These are phyloP conservation scores for Rugosomyces carneus DNA, from an alignment of 1,284 basidiomycete species.

Conservation along the genomic window DNA sequence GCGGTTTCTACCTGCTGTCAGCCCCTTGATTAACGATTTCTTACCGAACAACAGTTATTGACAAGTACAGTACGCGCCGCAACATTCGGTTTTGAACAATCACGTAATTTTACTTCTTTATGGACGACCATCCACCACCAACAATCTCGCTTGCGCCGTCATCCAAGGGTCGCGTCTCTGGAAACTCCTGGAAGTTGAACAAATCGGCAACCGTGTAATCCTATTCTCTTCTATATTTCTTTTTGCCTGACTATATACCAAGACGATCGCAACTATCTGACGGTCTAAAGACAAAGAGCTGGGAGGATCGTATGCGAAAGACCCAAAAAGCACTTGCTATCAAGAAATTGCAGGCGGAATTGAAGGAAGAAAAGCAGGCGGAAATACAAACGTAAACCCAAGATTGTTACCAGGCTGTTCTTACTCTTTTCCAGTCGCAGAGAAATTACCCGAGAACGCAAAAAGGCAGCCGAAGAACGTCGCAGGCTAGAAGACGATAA, in stretches of 20 bases:
- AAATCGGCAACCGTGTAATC: conserved; percentile 60
- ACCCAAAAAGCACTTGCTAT: conserved; percentile 58
- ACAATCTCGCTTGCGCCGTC: conserved; percentile 43
- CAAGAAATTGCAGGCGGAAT: conserved; percentile 64
- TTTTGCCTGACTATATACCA: conserved; percentile 5
- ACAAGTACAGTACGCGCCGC: too few relatives aligned
- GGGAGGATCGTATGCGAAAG: conserved; percentile 64
- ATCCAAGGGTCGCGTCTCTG: conserved; percentile 31
- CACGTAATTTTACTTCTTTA: background rate
- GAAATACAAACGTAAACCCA: conserved; percentile 50
- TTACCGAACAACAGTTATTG: too few relatives aligned
- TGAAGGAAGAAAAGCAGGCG: conserved; percentile 69
- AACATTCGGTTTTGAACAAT: background rate
- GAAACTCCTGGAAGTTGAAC: conserved; percentile 50
- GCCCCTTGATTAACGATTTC: too few relatives aligned
- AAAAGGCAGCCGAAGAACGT: conserved; percentile 65
- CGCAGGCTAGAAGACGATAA: conserved; percentile 66
- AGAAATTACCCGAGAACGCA: conserved; percentile 63
- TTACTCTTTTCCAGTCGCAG: conserved; percentile 40
- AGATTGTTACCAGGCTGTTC: conserved; percentile 2
- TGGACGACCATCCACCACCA: conserved; percentile 4
- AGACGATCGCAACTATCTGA: conserved; percentile 66
- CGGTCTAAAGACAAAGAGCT: conserved; percentile 60
- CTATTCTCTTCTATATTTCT: conserved; percentile 5
- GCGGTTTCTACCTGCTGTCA: too few relatives aligned